A percentile compares a stretch with the other conserved stretches of the same genome.
Conservation (phyloP, 148 eudicot genomes). For the Camellia granthamiana region DNA sequence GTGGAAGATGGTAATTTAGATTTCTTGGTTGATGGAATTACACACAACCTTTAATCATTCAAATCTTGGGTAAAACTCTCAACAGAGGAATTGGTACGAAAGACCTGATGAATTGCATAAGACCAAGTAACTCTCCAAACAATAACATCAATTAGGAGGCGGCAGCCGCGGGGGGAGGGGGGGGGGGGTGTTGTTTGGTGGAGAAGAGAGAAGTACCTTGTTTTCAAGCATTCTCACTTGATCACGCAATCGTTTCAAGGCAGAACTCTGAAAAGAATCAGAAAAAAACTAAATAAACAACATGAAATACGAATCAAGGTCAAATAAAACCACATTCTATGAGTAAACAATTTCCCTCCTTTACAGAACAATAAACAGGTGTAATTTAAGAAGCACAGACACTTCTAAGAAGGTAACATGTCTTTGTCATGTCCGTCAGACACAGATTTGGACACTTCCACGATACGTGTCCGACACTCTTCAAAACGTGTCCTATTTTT, state of each 20-base stretch:
- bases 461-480: too few species aligned
- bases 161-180: too few species aligned
- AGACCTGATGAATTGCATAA: background rate
- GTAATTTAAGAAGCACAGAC: too few species aligned
- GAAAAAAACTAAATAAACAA: background rate
- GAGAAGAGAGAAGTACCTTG: conserved; percentile 64
- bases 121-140: background rate
- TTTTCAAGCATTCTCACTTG: conserved; percentile 71
- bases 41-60: background rate
- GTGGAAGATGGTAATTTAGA: background rate
- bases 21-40: background rate
- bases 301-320: background rate
- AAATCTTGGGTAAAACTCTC: background rate
- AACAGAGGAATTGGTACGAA: background rate
- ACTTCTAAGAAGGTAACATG: too few species aligned
- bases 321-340: background rate
- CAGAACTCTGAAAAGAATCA: conserved; percentile 55
- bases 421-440: too few species aligned
- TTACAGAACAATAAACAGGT: background rate
- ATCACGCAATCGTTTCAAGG: conserved; percentile 66
- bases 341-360: background rate
- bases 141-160: background rate
- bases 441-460: too few species aligned
- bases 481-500: too few species aligned
- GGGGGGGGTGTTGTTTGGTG: too few species aligned